Conservation (phyloP, 1,139 yeast genomes). For the Debaryomyces robertsiae region DNA sequence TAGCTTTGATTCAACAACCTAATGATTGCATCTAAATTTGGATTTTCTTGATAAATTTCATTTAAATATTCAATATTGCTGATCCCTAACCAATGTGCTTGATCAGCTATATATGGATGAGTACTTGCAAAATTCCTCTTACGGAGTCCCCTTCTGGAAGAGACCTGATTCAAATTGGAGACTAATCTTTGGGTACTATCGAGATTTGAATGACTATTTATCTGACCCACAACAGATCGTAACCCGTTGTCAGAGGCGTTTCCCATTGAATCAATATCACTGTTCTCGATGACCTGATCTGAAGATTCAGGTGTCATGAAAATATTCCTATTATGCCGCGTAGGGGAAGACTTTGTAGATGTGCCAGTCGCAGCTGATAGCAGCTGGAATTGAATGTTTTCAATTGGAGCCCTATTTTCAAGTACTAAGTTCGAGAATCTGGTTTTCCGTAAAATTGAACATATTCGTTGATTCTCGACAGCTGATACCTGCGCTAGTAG, state of each 20-base stretch:
- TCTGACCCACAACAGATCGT: not conserved
- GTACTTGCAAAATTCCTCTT: constrained; percentile 50
- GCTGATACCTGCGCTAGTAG: constrained; percentile 3
- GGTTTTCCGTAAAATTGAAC: constrained; percentile 7
- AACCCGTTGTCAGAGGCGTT: not conserved
- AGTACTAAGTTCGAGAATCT: constrained; percentile 8
- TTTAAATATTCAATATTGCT: constrained; percentile 39
- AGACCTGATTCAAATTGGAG: not conserved
- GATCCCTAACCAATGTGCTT: constrained; percentile 48
- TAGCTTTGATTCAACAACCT: constrained; percentile 41
- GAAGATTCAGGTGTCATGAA: not conserved
- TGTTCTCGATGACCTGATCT: not conserved
- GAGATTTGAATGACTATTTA: not conserved
- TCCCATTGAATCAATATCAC: not conserved
- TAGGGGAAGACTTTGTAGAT: too few species aligned
- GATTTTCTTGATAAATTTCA: constrained; percentile 38
- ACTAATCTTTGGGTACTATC: not conserved
- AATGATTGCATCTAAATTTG: constrained; percentile 38
- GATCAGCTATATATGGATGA: constrained; percentile 52
- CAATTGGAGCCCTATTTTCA: not conserved
- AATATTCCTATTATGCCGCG: not conserved
- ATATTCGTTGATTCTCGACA: constrained; percentile 1
- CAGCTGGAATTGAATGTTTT: too few species aligned
- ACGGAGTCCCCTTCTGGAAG: constrained; percentile 37
- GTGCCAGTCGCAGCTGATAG: too few species aligned